These are phyloP conservation scores for Corchorus capsularis DNA, from an alignment of 345 rosid species.

Conservation along the genomic window DNA sequence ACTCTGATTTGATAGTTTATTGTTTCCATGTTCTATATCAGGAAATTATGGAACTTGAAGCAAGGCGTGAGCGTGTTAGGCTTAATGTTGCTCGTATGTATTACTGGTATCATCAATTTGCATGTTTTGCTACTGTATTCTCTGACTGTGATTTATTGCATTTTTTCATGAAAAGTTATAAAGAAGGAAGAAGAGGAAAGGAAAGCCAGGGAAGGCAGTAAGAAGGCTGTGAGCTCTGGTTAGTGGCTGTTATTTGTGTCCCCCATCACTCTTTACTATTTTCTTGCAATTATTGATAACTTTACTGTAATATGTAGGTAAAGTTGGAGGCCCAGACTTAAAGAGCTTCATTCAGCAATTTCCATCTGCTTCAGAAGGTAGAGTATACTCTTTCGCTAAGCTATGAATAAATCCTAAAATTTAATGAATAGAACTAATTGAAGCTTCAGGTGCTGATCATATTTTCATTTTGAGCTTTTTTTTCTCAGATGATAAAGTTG, in stretches of 20 bases:
- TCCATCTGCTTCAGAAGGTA: conserved; percentile 71
- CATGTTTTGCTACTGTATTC: background rate
- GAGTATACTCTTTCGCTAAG: background rate
- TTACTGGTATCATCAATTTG: background rate
- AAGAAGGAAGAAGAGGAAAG: conserved; percentile 85
- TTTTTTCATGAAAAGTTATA: conserved; percentile 46
- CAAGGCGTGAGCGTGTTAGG: conserved; percentile 77
- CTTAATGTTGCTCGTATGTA: conserved; percentile 85
- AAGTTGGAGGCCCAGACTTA: conserved; percentile 80
- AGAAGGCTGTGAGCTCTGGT: conserved; percentile 47
- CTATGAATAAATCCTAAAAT: background rate
- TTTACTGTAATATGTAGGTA: conserved; percentile 44
- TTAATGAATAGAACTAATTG: background rate
- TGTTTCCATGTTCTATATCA: conserved; percentile 33
- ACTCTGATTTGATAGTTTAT: no score
- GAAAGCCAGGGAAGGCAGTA: conserved; percentile 64
- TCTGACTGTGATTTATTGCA: background rate
- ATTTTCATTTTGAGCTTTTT: conserved; percentile 10
- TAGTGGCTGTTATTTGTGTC: conserved; percentile 21
- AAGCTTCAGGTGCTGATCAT: conserved; percentile 15
- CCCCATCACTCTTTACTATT: background rate
- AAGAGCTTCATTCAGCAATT: conserved; percentile 81
- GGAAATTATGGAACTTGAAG: conserved; percentile 84
- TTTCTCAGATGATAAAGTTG: conserved; percentile 45
- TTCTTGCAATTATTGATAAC: conserved; percentile 13